These are phyloP conservation scores for Fusarium euwallaceae DNA, from an alignment of 2,329 filamentous ascomycete genomes.

Conservation along the genomic window DNA sequence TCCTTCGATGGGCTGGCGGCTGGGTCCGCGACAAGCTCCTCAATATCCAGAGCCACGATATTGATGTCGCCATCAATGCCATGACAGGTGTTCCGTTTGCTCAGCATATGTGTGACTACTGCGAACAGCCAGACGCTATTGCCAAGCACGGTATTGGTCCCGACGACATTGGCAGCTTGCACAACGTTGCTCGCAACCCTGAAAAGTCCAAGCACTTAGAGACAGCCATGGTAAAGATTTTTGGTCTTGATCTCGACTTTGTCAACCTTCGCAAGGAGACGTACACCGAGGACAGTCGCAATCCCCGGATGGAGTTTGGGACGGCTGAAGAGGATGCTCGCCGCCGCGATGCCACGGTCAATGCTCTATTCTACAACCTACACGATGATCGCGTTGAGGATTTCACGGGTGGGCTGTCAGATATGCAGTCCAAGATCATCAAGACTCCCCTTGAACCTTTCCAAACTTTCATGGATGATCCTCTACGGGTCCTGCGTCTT, in stretches of 20 bases:
- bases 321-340: slow-evolving; percentile 91
- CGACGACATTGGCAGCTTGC: slow-evolving; percentile 78
- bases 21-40: slow-evolving; percentile 91
- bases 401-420: slow-evolving; percentile 82
- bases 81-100: slow-evolving; percentile 87
- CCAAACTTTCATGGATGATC: slow-evolving; percentile 95
- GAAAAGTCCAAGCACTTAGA: slow-evolving; percentile 98
- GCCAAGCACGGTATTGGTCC: slow-evolving; percentile 70
- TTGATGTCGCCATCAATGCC: slow-evolving; percentile 86
- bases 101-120: slow-evolving; percentile 76
- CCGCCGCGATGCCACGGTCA: slow-evolving; percentile 92
- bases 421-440: slow-evolving; percentile 80
- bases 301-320: slow-evolving; percentile 93
- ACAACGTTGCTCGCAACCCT: slow-evolving; percentile 92
- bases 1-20: slow-evolving; percentile 84
- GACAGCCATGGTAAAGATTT: slow-evolving; percentile 87
- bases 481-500: slow-evolving; percentile 85
- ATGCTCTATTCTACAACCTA: slow-evolving; percentile 96
- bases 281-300: slow-evolving; percentile 89
- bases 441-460: slow-evolving; percentile 88
- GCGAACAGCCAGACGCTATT: slow-evolving; percentile 70
- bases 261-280: slow-evolving; percentile 95
- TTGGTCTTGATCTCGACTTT: slow-evolving; percentile 91
- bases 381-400: slow-evolving; percentile 86
- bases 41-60: slow-evolving; percentile 79